A percentile compares a stretch with the other conserved stretches of the same genome.
These are phyloP conservation scores for Phoma sp. DNA, from an alignment of 2,329 filamentous ascomycete genomes.

Conservation along the genomic window DNA sequence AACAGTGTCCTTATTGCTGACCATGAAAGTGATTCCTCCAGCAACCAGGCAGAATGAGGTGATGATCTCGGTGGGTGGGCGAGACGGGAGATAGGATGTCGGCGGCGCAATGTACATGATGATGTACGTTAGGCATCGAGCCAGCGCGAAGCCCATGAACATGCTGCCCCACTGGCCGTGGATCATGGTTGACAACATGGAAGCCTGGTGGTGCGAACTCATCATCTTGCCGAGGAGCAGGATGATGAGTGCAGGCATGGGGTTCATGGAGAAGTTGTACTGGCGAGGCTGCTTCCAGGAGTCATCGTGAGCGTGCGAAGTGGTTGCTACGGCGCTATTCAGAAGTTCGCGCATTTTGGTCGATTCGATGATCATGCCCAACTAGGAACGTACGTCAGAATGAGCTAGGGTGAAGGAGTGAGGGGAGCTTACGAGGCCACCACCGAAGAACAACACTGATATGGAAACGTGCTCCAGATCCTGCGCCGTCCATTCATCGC, in stretches of 20 bases:
- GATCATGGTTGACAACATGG: constrained; percentile 87
- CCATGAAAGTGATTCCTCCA: constrained; percentile 91
- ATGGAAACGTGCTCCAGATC: constrained; percentile 95
- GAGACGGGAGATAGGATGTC: constrained; percentile 77
- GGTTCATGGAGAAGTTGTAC: constrained; percentile 82
- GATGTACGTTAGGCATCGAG: constrained; percentile 80
- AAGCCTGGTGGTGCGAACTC: constrained; percentile 86
- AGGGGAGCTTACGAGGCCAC: constrained; percentile 73
- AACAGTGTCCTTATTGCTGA: constrained; percentile 81
- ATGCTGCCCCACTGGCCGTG: constrained; percentile 94
- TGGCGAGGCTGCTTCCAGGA: constrained; percentile 67
- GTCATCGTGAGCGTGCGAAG: constrained; percentile 44
- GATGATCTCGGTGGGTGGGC: constrained; percentile 90
- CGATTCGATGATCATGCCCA: constrained; percentile 85
- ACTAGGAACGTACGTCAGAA: constrained; percentile 48
- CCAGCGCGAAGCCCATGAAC: constrained; percentile 79
- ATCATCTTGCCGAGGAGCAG: constrained; percentile 92
- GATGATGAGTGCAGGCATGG: constrained; percentile 85
- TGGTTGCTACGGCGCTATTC: constrained; percentile 58
- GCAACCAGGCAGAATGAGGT: constrained; percentile 85
- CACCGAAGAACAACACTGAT: constrained; percentile 91
- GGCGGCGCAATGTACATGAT: constrained; percentile 82
- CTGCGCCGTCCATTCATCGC: constrained; percentile 73
- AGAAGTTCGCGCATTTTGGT: constrained; percentile 70
- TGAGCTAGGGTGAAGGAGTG: constrained; percentile 18